A percentile compares a stretch with the other conserved stretches of the same genome.
phyloP scores from a whole-genome alignment of 176 grass and related monocot genomes.

The Raddia distichophylla region DNA sequence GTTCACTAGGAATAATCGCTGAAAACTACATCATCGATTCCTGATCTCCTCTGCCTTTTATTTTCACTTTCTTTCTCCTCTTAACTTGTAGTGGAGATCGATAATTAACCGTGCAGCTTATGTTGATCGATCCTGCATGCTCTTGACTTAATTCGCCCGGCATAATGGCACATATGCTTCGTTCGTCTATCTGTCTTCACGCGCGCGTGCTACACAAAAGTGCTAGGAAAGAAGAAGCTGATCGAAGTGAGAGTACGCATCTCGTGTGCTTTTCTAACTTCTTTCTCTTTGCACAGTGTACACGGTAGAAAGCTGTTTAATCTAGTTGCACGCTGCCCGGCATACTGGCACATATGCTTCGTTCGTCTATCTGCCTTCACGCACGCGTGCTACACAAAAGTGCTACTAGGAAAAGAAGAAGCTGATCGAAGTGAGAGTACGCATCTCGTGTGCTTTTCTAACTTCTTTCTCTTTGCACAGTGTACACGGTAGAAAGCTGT shows the following conservation, averaged over 20 bases:
- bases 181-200: conserved; percentile 20
- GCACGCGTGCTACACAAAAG: conserved; percentile 47
- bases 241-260: not conserved
- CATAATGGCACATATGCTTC: not conserved
- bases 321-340: not conserved
- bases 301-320: not conserved
- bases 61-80: not conserved
- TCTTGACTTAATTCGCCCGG: conserved; percentile 12
- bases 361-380: conserved; percentile 18
- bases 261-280: not conserved
- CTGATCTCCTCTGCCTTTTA: not conserved
- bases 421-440: too few relatives aligned
- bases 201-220: conserved; percentile 47
- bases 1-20: not conserved
- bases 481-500: conserved; percentile 1
- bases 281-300: not conserved
- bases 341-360: not conserved
- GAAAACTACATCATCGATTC: not conserved
- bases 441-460: not conserved
- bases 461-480: not conserved
- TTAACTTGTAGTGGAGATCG: not conserved
- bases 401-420: not conserved
- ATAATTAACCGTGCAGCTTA: conserved; percentile 38
- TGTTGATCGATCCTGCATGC: conserved; percentile 33
- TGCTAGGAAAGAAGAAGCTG: not conserved